Base-by-base conservation (phyloP, 1,139 yeast species). In the Sugiyamaella paludigena region DNA sequence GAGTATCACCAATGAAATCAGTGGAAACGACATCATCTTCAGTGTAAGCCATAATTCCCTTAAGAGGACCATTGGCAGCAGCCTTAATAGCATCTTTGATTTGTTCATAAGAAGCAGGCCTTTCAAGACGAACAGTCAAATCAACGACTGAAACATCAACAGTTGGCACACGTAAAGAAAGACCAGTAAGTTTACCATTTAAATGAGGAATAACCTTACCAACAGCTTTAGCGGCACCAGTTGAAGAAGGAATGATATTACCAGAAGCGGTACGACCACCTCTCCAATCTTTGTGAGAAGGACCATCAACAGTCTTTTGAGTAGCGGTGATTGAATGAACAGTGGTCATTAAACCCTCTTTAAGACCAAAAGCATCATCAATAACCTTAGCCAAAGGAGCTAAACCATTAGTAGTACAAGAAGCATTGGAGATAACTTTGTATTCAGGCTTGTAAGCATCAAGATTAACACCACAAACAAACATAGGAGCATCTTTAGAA, bases 181-280 rank as follows among this genome's bases (percentile, higher is more conserved):
- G 79, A 78, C 95, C 95, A 63, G 95, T 86, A 71, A 85, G 83
- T 78, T 85, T 86, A 69, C 94, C 94, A 77, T 83, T 82, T 69
- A 85, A 83, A 70, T 81, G 83, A 65, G 95, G 95, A 66, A 86
- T 84, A 68, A 86, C 94, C 80, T 84, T 84, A 73, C 92, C 94
- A 65, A 85, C 94, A 64, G 92, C 92, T 81, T 85, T 85, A 69
- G 95, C 95, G 69, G 94, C 94, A 80, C 94, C 94, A 61, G 94
- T 85, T 62, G 92, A 84, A 46, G 92, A 85, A 71, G 94, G 94
- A 67, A 85, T 85, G 71, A 85, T 84, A 86, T 85, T 85, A 71
- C 86, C 91, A 56, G 89, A 81, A 70, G 94, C 94, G 68, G 94
- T 83, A 76, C 94, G 83, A 73, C 94, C 94, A 72, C 94, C 94